These are phyloP conservation scores for Corylus americana DNA, from an alignment of 306 rosid genomes.

Conservation along the genomic window DNA sequence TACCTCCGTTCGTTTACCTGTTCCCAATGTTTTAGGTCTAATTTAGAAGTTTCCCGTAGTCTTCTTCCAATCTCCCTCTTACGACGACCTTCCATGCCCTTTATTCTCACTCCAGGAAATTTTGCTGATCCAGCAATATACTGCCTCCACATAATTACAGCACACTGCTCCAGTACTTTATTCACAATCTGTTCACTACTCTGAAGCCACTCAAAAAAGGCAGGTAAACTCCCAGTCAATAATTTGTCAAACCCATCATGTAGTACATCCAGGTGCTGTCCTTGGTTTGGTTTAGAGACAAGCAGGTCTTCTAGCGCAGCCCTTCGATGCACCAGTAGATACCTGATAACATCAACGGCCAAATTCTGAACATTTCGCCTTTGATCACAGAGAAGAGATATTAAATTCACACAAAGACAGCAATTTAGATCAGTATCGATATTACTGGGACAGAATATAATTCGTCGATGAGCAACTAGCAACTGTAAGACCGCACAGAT, in stretches of 20 bases:
- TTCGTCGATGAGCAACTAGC: constrained; percentile 81
- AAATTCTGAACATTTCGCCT: constrained; percentile 77
- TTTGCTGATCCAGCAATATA: constrained; percentile 86
- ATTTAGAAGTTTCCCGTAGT: constrained; percentile 75
- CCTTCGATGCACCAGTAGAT: constrained; percentile 95
- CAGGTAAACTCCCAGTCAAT: constrained; percentile 71
- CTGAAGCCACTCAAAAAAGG: constrained; percentile 87
- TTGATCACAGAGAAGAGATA: constrained; percentile 74
- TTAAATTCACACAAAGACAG: constrained; percentile 87
- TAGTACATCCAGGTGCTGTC: constrained; percentile 76
- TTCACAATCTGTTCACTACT: constrained; percentile 63
- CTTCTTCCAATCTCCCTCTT: constrained; percentile 90
- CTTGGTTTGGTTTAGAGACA: constrained; percentile 86
- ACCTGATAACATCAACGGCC: constrained; percentile 84
- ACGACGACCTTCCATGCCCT: constrained; percentile 94
- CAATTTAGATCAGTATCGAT: constrained; percentile 91
- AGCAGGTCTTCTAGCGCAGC: constrained; percentile 86
- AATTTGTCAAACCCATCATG: constrained; percentile 95
- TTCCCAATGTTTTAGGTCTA: constrained; percentile 91
- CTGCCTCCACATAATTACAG: constrained; percentile 96
- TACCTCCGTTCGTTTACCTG: constrained; percentile 91
- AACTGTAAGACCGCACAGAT: constrained; percentile 82
- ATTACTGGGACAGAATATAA: constrained; percentile 95
- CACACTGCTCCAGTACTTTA: constrained; percentile 90
- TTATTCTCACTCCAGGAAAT: constrained; percentile 97